Base-by-base conservation (phyloP, 164 flowering plant genomes). In the Vitis cinerea region DNA sequence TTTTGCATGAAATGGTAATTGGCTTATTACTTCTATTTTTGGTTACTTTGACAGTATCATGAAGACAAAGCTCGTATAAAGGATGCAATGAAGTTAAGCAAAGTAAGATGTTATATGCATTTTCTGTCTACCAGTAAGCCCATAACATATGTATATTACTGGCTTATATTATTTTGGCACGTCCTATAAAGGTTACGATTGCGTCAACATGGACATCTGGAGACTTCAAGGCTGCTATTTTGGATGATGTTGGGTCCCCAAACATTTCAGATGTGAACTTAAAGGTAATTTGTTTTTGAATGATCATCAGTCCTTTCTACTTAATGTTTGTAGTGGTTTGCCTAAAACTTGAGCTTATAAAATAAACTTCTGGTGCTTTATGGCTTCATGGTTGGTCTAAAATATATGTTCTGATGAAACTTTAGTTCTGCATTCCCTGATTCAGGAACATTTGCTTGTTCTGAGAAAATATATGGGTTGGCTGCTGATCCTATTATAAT, bases 21-120 rank as follows among this genome's bases (percentile, higher is more conserved):
- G 37, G 3, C 2, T 31, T 31, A 4, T 31, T 31, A 31, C 37
- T 4, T 63, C 19, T 54, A 58, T 27, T 61, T 11, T 61, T 74
- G 17, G 9, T 57, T 37, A 57, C 31, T 19, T 72, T 69, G 61
- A 60, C 89, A 96, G 98, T 93, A 90, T 74, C 88, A 85, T 65
- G 97, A 92, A 50, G 98, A 96, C 76, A 96, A 87, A 76, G 70
- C 83, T 54, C 84, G 79, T 9, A 69, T 93, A 52, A 96, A 96
- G 78, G 98, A 96, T 76, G 83, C 78, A 10, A 37, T 89, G 75
- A 93, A 93, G 84, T 74, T 4, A 31, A 31, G 37, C 37, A 31
- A 31, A 31, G 99, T 87, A 23, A 23, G 27, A 23, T 23, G 27
- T 23, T 23, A 23, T 23, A 23, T 2, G 1, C 27, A 23, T 23